These are phyloP conservation scores for Abortiporus biennis DNA, from an alignment of 1,284 basidiomycete species.

Conservation along the genomic window DNA sequence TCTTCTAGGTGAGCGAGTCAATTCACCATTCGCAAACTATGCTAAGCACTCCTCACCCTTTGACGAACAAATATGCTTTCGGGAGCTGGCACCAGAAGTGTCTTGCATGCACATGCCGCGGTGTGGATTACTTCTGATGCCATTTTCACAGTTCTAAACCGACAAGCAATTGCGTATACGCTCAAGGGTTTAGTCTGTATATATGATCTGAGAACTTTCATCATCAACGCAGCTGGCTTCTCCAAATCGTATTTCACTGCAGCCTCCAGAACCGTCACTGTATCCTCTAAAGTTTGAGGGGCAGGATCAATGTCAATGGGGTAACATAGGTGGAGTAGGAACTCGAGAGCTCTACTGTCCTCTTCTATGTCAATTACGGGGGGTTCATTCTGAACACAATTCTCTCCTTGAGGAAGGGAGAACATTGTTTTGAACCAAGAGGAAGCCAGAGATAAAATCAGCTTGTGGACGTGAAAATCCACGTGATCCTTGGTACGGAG, in stretches of 20 bases:
- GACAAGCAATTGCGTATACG: conserved; percentile 8
- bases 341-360: conserved; percentile 11
- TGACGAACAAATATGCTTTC: too few species aligned
- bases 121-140: too few species aligned
- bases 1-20: too few species aligned
- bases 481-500: conserved; percentile 18
- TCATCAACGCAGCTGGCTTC: conserved; percentile 1
- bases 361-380: conserved; percentile 12
- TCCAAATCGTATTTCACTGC: conserved; percentile 10
- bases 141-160: too few species aligned
- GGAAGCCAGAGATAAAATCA: conserved; percentile 15
- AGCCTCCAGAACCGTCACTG: conserved; percentile 7
- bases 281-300: conserved; percentile 3
- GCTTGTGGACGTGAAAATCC: conserved; percentile 10
- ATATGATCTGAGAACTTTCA: background rate
- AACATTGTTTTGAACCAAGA: conserved; percentile 19
- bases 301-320: conserved; percentile 13
- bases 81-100: too few species aligned
- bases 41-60: too few species aligned
- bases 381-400: too few species aligned
- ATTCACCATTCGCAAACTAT: too few species aligned
- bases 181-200: conserved; percentile 1
- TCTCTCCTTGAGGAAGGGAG: conserved; percentile 13
- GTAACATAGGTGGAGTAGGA: conserved; percentile 18
- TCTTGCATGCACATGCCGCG: too few species aligned